Evolutionary conservation across 2,329 filamentous ascomycete species (phyloP), one percentile per base, ranked within the genome.

Genomic region (Geosmithia morbida): DNA sequence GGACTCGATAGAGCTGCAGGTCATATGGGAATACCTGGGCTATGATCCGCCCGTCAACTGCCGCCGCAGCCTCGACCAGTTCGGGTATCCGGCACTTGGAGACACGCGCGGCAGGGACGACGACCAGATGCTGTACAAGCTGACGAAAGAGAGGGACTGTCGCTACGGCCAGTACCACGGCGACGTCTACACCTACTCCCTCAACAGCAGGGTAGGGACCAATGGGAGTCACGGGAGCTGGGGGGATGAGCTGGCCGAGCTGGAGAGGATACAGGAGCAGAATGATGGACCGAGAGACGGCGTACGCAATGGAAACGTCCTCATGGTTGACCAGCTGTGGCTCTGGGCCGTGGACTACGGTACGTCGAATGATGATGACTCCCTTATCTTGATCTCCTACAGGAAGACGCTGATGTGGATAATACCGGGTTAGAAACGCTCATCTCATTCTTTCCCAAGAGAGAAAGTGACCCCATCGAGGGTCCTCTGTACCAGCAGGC

Each of bases 241-340:
- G 51, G 53, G 57, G 2, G 56, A 59, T 22, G 50, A 52, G 18
- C 39, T 59, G 8, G 48, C 46, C 11, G 52, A 55, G 7, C 45
- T 50, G 8, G 50, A 54, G 13, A 53, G 54, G 0, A 49, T 51
- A 4, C 47, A 55, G 1, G 56, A 60, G 0, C 66, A 71, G 2
- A 59, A 64, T 2, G 61, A 64, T 10, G 48, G 61, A 1, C 60
- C 63, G 5, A 54, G 60, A 18, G 55, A 61, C 1, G 60, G 61
- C 20, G 59, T 74, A 2, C 56, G 70, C 2, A 68, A 76, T 22
- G 74, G 77, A 0, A 80, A 81, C 40, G 67, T 77, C 2, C 57
- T 83, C n/a, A 82, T 83, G 75, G 74, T 83, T 0, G 79, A 83
- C 49, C 78, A 83, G 54, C 58, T 83, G 1, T 83, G 79, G 79